phyloP scores from a whole-genome alignment of 192 early-diverging fungal genomes.

The Coemansia sp. region DNA sequence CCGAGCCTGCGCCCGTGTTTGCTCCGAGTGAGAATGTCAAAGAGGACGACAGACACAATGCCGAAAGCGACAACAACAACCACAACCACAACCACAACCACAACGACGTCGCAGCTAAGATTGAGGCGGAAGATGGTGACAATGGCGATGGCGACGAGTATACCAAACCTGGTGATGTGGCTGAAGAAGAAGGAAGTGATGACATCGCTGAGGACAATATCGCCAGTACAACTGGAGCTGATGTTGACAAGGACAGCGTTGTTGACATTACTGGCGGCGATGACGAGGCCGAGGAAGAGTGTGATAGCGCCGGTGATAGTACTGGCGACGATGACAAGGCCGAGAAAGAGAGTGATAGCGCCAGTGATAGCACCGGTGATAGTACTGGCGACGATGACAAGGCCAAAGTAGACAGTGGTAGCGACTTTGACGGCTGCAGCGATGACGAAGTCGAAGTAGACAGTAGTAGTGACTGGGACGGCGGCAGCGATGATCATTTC shows the following conservation, averaged over 20 bases:
- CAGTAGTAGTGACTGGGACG: not conserved
- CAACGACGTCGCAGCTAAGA: too few relatives aligned
- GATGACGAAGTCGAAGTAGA: not conserved
- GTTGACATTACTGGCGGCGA: not conserved
- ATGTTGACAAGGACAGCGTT: not conserved
- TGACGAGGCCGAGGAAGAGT: not conserved
- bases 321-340: not conserved
- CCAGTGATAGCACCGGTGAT: not conserved
- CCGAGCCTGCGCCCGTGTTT: not conserved
- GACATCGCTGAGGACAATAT: not conserved
- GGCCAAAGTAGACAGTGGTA: not conserved
- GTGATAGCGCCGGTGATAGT: not conserved
- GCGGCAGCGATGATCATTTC: not conserved
- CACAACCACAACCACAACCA: not conserved
- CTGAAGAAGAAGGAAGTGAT: not conserved
- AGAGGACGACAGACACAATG: not conserved
- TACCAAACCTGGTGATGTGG: too few relatives aligned
- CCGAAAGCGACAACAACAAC: not conserved
- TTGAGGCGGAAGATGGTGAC: not conserved
- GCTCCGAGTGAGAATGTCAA: not conserved
- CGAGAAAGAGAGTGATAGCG: not conserved
- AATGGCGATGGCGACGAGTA: too few relatives aligned
- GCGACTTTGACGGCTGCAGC: slow-evolving; percentile 1
- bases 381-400: not conserved
- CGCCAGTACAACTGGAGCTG: not conserved